These are phyloP conservation scores for Colletotrichum ledebouriae DNA, from an alignment of 2,329 filamentous ascomycete genomes.

Conservation along the genomic window DNA sequence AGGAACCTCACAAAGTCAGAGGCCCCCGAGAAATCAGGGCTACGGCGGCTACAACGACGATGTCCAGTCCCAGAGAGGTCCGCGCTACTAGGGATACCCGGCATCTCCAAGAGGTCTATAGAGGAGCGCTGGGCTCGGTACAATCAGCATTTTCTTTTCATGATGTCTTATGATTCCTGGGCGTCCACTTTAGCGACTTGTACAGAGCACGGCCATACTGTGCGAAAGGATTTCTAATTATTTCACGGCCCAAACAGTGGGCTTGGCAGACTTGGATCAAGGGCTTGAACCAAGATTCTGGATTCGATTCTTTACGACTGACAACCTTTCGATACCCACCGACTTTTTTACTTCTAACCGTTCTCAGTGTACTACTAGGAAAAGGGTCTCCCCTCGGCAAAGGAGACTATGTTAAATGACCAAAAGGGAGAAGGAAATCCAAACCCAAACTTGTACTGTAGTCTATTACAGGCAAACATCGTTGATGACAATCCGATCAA, in stretches of 20 bases:
- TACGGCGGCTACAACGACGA: slow-evolving; percentile 54
- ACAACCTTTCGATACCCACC: slow-evolving; percentile 42
- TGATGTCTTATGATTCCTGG: slow-evolving; percentile 41
- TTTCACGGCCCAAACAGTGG: background rate
- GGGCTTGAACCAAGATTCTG: slow-evolving; percentile 8
- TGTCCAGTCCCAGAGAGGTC: slow-evolving; percentile 51
- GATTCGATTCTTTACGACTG: slow-evolving; percentile 21
- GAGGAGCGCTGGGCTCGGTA: slow-evolving; percentile 15
- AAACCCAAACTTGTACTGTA: slow-evolving; percentile 10
- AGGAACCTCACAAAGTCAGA: slow-evolving; percentile 46
- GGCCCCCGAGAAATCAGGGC: slow-evolving; percentile 44
- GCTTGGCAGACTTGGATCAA: slow-evolving; percentile 17
- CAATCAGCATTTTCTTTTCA: slow-evolving; percentile 32
- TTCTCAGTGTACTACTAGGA: slow-evolving; percentile 38
- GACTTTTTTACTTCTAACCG: slow-evolving; percentile 31
- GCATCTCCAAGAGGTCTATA: slow-evolving; percentile 1
- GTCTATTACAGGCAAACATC: slow-evolving; percentile 3
- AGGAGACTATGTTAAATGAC: slow-evolving; percentile 1
- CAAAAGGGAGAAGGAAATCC: slow-evolving; percentile 6
- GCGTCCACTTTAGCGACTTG: slow-evolving; percentile 20
- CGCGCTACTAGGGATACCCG: slow-evolving; percentile 46
- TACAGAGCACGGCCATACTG: slow-evolving; percentile 9
- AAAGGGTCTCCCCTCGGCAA: slow-evolving; percentile 4
- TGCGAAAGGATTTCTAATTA: slow-evolving; percentile 19
- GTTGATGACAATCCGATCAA: slow-evolving; percentile 2